Evolutionary conservation across 2,329 filamentous ascomycete species (phyloP).

Genomic region (Ophiostoma quercus): DNA sequence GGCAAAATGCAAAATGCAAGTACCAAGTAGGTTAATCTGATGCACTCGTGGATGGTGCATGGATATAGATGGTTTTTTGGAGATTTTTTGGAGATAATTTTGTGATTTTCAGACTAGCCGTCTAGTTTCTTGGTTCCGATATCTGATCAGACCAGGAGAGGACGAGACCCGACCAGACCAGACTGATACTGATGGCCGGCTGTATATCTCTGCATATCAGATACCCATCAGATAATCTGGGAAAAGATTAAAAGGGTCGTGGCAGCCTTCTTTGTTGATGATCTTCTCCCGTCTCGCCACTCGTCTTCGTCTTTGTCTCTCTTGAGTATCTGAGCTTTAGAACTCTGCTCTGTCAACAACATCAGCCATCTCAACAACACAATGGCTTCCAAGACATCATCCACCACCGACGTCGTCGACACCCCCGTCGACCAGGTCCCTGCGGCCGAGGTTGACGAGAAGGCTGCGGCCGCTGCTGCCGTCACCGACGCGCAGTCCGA

Average conservation of each 20-base stretch:
- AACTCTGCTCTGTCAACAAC: neutral
- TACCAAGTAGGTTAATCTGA: neutral
- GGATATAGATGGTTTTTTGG: too few species aligned
- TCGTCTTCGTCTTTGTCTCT: too few species aligned
- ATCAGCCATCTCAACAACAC: neutral
- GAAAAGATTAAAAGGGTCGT: neutral
- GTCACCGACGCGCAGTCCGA: constrained; percentile 11
- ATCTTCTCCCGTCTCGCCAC: neutral
- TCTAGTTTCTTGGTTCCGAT: too few species aligned
- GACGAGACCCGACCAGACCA: too few species aligned
- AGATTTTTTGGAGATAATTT: too few species aligned
- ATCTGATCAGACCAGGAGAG: too few species aligned
- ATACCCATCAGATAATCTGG: neutral
- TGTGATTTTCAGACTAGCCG: too few species aligned
- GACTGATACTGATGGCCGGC: too few species aligned
- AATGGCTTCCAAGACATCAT: constrained; percentile 8
- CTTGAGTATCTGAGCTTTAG: neutral
- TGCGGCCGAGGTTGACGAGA: constrained; percentile 10
- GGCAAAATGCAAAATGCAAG: too few species aligned
- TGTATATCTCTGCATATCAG: neutral
- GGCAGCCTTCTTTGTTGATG: neutral
- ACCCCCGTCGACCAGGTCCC: neutral
- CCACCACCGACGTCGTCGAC: neutral
- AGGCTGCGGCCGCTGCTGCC: neutral
- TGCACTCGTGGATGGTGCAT: too few species aligned